Evolutionary conservation across 2,329 filamentous ascomycete species (phyloP).

Genomic region (Trichoderma breve): DNA sequence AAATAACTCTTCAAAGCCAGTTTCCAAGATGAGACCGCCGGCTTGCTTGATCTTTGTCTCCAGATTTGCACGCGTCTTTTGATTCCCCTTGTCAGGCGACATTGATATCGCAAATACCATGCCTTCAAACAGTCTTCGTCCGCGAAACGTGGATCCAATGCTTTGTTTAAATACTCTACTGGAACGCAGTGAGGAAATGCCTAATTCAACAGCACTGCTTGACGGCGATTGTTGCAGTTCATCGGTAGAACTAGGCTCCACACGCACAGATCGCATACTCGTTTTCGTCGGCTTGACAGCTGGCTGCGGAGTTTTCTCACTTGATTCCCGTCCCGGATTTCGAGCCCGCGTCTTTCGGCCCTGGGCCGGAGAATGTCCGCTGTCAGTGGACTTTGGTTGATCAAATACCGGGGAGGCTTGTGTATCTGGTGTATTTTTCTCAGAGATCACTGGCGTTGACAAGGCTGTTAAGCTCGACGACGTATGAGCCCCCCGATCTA

Average conservation of each 20-base stretch:
- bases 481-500: constrained; percentile 22
- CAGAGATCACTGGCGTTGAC: constrained; percentile 40
- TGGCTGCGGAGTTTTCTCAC: constrained; percentile 31
- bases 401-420: constrained; percentile 33
- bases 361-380: constrained; percentile 27
- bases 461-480: constrained; percentile 43
- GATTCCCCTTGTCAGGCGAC: constrained; percentile 42
- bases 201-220: constrained; percentile 39
- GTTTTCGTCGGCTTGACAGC: constrained; percentile 24
- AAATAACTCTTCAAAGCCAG: constrained; percentile 82
- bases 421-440: constrained; percentile 37
- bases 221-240: constrained; percentile 45
- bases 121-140: constrained; percentile 59
- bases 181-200: constrained; percentile 32
- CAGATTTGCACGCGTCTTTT: constrained; percentile 45
- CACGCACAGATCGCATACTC: constrained; percentile 28
- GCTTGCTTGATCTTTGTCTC: constrained; percentile 63
- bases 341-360: constrained; percentile 25
- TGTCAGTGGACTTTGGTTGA: constrained; percentile 25
- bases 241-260: constrained; percentile 48
- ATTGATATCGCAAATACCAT: constrained; percentile 91
- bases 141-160: constrained; percentile 28
- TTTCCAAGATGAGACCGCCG: constrained; percentile 68
- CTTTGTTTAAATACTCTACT: constrained; percentile 31
- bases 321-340: constrained; percentile 22